Conservation (phyloP, 2,329 filamentous ascomycete genomes). For the Botrytis hyacinthi region DNA sequence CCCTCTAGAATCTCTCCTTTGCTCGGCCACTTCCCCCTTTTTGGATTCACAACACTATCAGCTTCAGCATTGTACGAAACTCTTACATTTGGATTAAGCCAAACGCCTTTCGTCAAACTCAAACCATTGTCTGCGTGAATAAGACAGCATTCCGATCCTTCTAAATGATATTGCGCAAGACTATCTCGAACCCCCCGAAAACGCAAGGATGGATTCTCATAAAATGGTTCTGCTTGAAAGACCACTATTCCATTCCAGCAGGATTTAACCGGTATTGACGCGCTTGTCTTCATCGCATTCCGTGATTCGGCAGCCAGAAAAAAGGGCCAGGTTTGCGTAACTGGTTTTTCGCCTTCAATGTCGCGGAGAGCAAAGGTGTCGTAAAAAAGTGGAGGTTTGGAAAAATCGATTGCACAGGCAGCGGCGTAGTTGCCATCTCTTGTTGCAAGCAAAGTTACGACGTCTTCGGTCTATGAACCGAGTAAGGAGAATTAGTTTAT, state of each 20-base stretch:
- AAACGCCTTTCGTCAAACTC: constrained; percentile 51
- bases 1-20: constrained; percentile 49
- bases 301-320: constrained; percentile 53
- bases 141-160: constrained; percentile 78
- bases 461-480: constrained; percentile 50
- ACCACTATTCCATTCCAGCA: constrained; percentile 58
- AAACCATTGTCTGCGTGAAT: constrained; percentile 66
- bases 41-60: constrained; percentile 39
- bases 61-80: constrained; percentile 60
- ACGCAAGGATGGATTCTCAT: constrained; percentile 44
- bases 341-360: constrained; percentile 48
- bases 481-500: background rate
- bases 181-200: constrained; percentile 65
- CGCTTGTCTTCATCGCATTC: constrained; percentile 50
- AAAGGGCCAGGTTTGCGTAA: constrained; percentile 59
- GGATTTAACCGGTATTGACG: constrained; percentile 50
- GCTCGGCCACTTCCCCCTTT: constrained; percentile 28
- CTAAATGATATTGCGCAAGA: constrained; percentile 61
- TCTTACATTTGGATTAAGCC: constrained; percentile 65
- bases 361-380: constrained; percentile 64
- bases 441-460: constrained; percentile 55
- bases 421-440: constrained; percentile 58
- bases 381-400: constrained; percentile 44
- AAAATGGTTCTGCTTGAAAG: constrained; percentile 56
- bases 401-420: constrained; percentile 61